Percentiles rank a stretch among this genome's conserved stretches.
Conservation (phyloP, 108 stramenopile genomes). For the Nitzschia putrida region DNA sequence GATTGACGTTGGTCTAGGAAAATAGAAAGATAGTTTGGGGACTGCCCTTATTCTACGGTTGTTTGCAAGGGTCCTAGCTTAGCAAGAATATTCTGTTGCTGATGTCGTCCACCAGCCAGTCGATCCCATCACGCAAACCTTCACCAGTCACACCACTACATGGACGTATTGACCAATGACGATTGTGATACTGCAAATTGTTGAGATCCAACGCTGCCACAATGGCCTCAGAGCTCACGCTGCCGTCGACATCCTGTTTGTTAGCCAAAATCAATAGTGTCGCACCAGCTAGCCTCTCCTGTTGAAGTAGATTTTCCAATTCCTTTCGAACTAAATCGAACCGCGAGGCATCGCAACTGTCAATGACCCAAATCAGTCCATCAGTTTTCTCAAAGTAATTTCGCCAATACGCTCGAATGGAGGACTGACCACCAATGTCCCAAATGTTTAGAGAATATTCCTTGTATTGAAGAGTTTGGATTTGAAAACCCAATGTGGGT, state of each 20-base stretch:
- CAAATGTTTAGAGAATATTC: conserved; percentile 82
- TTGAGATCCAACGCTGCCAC: conserved; percentile 73
- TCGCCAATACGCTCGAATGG: conserved; percentile 98
- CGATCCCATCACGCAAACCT: conserved; percentile 91
- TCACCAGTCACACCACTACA: conserved; percentile 96
- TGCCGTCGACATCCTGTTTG: conserved; percentile 95
- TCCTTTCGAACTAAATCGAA: conserved; percentile 88
- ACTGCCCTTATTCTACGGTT: too few species aligned
- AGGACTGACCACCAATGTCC: conserved; percentile 99
- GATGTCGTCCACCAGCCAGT: conserved; percentile 97
- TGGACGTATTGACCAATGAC: conserved; percentile 87
- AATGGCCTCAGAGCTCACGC: conserved; percentile 80
- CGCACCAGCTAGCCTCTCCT: conserved; percentile 98
- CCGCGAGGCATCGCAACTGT: conserved; percentile 83
- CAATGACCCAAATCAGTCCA: conserved; percentile 98
- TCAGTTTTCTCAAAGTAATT: conserved; percentile 99
- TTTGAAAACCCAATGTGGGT: conserved; percentile 98
- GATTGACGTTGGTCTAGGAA: too few species aligned
- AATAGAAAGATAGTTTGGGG: too few species aligned
- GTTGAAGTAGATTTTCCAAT: conserved; percentile 76
- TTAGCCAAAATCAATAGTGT: conserved; percentile 96
- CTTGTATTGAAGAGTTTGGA: conserved; percentile 92
- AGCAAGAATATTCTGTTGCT: conserved; percentile 89
- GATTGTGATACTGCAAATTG: conserved; percentile 54
- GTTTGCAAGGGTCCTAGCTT: conserved; percentile 4